Evolutionary conservation across 495 filamentous ascomycete species (phyloP), one percentile per base, ranked within the genome.

Genomic region (Penicillium egyptiacum): DNA sequence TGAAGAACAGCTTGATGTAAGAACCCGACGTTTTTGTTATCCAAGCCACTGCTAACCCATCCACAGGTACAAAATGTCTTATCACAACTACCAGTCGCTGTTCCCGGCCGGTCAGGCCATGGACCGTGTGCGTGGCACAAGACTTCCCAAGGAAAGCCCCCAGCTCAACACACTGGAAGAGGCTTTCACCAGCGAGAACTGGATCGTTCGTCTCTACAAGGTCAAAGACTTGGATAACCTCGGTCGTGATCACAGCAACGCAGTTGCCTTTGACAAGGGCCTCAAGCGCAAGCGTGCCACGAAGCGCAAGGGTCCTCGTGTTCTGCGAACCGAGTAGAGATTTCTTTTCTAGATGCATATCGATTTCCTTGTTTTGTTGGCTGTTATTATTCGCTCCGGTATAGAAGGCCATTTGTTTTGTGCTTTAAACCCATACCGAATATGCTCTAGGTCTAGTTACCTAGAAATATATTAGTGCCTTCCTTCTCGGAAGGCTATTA

Each of bases 141-240:
- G 82, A 54, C 75, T 98, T n/a, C 95, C 95, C 19, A 85, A 89
- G 7, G 85, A 91, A 59, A 89, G 90, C 4, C 95, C 95, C 12
- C 81, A 88, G 55, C 88, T 99, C 50, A 90, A 84, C 72, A 93
- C 86, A 17, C 70, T 99, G 39, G 95, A 98, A 67, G 95, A 99
- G 73, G 95, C 95, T 2, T 99, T 93, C 75, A 99, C 95, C 42
- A 96, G 90, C 63, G 95, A 99, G 81, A 99, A 99, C 81, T 99
- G 95, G 95, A 99, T 99, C 70, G 97, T 99, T 70, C 81, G 95
- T 50, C 98, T 99, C 70, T 99, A 96, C 80, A 99, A 99, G 80
- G 95, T 99, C 67, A 99, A 99, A 77, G 92, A 96, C 63, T 86
- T 97, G 35, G 95, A 99, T 74, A 98, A 97, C 67, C 76, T 99